These are phyloP conservation scores for Trichoderma breve DNA, from an alignment of 2,329 filamentous ascomycete genomes.

Conservation along the genomic window DNA sequence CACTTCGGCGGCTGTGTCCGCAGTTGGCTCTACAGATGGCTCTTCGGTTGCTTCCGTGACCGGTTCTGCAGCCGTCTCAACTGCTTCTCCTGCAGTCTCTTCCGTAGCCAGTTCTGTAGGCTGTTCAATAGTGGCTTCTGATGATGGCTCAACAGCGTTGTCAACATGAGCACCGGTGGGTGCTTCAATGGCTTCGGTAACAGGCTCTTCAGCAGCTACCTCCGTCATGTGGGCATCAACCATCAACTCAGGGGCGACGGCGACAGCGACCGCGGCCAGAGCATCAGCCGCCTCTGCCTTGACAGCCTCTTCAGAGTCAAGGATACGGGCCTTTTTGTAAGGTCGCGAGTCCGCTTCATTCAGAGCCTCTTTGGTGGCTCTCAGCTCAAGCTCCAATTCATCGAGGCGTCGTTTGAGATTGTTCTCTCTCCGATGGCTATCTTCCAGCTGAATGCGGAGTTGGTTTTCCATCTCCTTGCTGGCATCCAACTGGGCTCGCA, in stretches of 20 bases:
- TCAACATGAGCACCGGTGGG: not conserved
- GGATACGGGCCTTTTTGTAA: conserved; percentile 30
- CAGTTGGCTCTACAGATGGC: not conserved
- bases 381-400: conserved; percentile 66
- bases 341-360: conserved; percentile 26
- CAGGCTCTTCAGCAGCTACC: conserved; percentile 17
- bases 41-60: not conserved
- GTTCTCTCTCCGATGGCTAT: conserved; percentile 74
- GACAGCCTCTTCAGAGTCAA: conserved; percentile 21
- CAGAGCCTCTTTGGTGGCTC: conserved; percentile 29
- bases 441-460: conserved; percentile 66
- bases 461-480: conserved; percentile 41
- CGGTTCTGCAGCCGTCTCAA: not conserved
- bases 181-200: conserved; percentile 19
- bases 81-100: not conserved
- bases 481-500: conserved; percentile 55
- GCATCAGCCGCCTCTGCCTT: conserved; percentile 6
- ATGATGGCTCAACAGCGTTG: not conserved
- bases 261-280: not conserved
- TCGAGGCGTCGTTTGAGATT: conserved; percentile 79
- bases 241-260: conserved; percentile 11
- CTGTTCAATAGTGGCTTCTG: not conserved
- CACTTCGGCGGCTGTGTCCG: not conserved
- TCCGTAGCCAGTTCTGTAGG: not conserved
- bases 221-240: conserved; percentile 4